phyloP scores from a whole-genome alignment of 2,329 filamentous ascomycete species.

The Beauveria sp. region DNA sequence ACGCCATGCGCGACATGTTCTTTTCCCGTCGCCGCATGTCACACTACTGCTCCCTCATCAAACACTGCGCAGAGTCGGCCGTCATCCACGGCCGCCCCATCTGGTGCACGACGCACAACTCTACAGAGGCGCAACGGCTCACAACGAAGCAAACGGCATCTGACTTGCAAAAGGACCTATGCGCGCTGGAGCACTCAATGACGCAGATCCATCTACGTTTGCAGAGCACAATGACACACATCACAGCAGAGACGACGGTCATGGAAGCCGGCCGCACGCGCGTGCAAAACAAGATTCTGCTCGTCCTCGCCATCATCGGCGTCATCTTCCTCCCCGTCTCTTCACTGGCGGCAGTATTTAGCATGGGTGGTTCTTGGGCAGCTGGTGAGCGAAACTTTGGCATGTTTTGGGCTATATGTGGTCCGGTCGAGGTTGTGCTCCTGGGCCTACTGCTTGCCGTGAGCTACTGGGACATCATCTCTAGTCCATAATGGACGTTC shows the following conservation, averaged over 20 bases:
- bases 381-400: conserved; percentile 10
- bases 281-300: conserved; percentile 12
- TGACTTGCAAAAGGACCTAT: background rate
- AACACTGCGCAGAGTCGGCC: background rate
- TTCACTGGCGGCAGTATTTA: conserved; percentile 12
- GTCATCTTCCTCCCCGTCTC: conserved; percentile 11
- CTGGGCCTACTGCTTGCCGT: conserved; percentile 5
- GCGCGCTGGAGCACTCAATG: conserved; percentile 8
- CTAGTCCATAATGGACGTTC: background rate
- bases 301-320: conserved; percentile 10
- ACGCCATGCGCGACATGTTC: conserved; percentile 12
- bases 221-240: conserved; percentile 12
- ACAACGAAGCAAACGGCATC: background rate
- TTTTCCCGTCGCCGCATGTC: conserved; percentile 11
- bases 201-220: conserved; percentile 9
- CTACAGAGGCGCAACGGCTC: background rate
- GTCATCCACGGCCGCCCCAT: background rate
- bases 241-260: conserved; percentile 11
- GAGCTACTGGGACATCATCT: conserved; percentile 6
- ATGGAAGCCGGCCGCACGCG: conserved; percentile 12
- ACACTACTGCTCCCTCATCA: conserved; percentile 4
- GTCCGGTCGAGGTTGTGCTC: conserved; percentile 8
- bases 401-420: conserved; percentile 11
- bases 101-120: conserved; percentile 7
- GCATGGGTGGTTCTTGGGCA: conserved; percentile 12